phyloP scores from a whole-genome alignment of 2,329 filamentous ascomycete species.

The Colletotrichum higginsianum region DNA sequence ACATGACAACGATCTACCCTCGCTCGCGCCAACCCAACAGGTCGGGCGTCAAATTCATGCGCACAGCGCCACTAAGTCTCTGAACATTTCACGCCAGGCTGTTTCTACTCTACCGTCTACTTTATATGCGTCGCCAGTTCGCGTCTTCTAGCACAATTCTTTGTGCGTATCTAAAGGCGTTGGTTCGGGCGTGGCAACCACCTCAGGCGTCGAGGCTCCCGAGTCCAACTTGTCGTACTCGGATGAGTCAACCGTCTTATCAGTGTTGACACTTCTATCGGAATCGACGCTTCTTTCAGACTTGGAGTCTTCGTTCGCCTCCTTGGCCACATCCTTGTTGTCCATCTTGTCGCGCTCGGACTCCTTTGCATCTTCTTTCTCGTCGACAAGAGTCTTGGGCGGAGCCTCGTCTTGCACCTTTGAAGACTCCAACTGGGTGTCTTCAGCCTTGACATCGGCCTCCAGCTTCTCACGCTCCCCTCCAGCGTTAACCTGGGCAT shows the following conservation, averaged over 20 bases:
- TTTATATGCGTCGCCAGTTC: slow-evolving; percentile 21
- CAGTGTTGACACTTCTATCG: slow-evolving; percentile 17
- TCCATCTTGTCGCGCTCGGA: background rate
- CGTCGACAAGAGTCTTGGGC: slow-evolving; percentile 7
- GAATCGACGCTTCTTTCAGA: slow-evolving; percentile 39
- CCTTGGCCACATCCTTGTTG: slow-evolving; percentile 3
- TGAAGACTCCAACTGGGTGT: background rate
- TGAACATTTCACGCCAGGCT: background rate
- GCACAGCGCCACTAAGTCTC: slow-evolving; percentile 13
- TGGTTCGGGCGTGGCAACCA: slow-evolving; percentile 48
- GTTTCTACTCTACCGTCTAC: slow-evolving; percentile 23
- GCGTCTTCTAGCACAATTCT: slow-evolving; percentile 35
- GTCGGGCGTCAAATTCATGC: background rate
- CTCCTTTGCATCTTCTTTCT: background rate
- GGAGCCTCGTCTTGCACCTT: background rate
- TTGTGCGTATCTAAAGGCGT: slow-evolving; percentile 51
- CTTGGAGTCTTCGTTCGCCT: slow-evolving; percentile 37
- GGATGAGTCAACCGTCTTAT: slow-evolving; percentile 37
- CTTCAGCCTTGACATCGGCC: slow-evolving; percentile 45
- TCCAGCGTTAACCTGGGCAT: slow-evolving; percentile 69
- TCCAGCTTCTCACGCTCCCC: slow-evolving; percentile 56
- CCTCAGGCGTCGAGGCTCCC: slow-evolving; percentile 37
- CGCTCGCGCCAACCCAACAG: background rate
- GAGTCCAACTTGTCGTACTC: slow-evolving; percentile 44
- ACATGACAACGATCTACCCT: background rate